Conservation (phyloP, 441 rosid species). For the Bocquillonia castaneifolia region DNA sequence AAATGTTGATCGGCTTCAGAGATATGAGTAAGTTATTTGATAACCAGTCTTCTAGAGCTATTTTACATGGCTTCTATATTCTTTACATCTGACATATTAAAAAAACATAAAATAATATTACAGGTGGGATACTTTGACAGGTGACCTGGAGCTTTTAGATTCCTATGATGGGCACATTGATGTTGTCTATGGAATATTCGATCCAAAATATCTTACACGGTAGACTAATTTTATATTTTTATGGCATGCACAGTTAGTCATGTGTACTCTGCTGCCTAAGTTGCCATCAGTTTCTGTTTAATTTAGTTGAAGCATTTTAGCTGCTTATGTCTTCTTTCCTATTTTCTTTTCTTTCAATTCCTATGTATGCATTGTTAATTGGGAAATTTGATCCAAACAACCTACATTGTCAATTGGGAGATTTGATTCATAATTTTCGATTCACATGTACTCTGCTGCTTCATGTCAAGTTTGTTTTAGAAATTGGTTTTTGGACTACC, state of each 20-base stretch:
- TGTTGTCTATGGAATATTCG: constrained; percentile 75
- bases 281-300: neutral
- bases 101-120: constrained; percentile 26
- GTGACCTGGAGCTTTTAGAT: constrained; percentile 81
- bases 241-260: no score
- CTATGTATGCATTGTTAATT: neutral
- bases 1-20: constrained; percentile 62
- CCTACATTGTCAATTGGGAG: neutral
- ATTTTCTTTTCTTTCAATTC: neutral
- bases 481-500: neutral
- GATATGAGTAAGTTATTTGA: constrained; percentile 82
- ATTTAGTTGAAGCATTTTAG: neutral
- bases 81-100: neutral
- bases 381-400: no score
- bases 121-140: constrained; percentile 98
- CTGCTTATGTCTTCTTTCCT: neutral
- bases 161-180: constrained; percentile 90
- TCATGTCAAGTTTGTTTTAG: neutral
- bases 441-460: no score
- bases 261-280: constrained; percentile 5
- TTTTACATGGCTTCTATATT: constrained; percentile 15
- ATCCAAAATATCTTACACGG: constrained; percentile 84
- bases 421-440: no score
- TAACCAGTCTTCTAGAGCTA: constrained; percentile 19
- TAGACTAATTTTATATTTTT: constrained; percentile 20